Base-by-base conservation (phyloP, 139 green algal species). In the Pseudopediastrum boryanum region DNA sequence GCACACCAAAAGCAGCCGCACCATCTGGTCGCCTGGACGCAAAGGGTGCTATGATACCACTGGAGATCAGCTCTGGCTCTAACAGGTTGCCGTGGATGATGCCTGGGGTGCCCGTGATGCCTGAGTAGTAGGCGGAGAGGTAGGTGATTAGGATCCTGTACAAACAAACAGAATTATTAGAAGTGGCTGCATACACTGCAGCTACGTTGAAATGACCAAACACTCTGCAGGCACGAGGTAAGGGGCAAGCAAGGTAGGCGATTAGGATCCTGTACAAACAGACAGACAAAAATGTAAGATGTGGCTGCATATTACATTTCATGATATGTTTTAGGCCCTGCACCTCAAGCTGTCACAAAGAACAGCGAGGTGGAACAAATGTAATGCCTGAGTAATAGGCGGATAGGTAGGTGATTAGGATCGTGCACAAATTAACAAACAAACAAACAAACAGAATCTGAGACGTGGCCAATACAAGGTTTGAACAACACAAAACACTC, bases 61-160 rank as follows among this genome's bases (percentile, higher is more conserved):
- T 78, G 13, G 71, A 54, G 44, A 56, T 78, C 0, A 78, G 39
- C 61, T 78, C 71, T 3, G 71, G 39, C 59, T 78, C 54, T 6
- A 78, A 41, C 54, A 78, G 56, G 54, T 78, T 56, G 3, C 71
- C 71, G 39, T 78, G 71, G n/a, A 78, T 78, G 27, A 78, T 78
- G n/a, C 54, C 36, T 25, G 54, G 71, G 13, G 31, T 78, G 54
- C 71, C 71, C 12, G 35, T 68, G 54, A 78, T 58, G 39, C 71
- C 71, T 8, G 68, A 56, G 38, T 59, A 78, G 54, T 70, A 70
- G 9, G 54, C 71, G 25, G 35, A 59, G 3, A 78, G 39, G 54
- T 56, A 78, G 5, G 71, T 62, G 6, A 78, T 39, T 56, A 78
- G 54, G 29, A 78, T 65, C 10, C 71, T 78, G 71, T 41, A 35